Evolutionary conservation across 73 alveolate species (phyloP).

Genomic region (Blepharisma japonicum): DNA sequence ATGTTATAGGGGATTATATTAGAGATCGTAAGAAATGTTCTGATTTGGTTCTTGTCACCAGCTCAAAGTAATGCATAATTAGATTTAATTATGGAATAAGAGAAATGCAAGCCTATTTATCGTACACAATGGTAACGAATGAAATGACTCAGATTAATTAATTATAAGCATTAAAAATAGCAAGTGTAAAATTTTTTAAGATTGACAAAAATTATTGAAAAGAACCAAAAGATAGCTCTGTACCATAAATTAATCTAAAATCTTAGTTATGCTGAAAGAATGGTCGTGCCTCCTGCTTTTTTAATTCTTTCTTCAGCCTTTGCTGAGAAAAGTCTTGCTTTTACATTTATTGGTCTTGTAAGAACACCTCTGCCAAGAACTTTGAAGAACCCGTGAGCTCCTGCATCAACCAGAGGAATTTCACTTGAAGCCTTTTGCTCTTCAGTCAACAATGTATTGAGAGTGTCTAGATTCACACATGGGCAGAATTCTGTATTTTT

Average conservation of each 20-base stretch:
- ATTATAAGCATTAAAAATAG: not conserved
- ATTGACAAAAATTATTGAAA: too few species aligned
- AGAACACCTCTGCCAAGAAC: constrained; percentile 96
- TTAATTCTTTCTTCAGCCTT: constrained; percentile 9
- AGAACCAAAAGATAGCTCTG: too few species aligned
- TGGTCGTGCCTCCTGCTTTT: not conserved
- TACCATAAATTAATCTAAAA: not conserved
- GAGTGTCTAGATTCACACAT: constrained; percentile 83
- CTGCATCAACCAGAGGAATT: constrained; percentile 90
- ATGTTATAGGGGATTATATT: too few species aligned
- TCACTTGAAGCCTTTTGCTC: constrained; percentile 82
- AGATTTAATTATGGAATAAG: not conserved
- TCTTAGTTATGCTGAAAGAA: constrained; percentile 3
- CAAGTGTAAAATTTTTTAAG: too few species aligned
- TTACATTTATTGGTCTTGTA: constrained; percentile 86
- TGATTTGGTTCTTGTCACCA: not conserved
- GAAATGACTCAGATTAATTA: not conserved
- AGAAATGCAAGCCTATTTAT: not conserved
- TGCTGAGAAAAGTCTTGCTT: constrained; percentile 7
- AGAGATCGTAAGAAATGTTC: too few species aligned
- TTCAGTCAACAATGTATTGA: constrained; percentile 95
- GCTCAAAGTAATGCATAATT: not conserved
- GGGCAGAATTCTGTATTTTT: constrained; percentile 90
- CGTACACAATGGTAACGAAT: not conserved
- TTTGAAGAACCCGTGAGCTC: constrained; percentile 95